Conservation (phyloP, 257 asterid species). For the Capsicum chinense region DNA sequence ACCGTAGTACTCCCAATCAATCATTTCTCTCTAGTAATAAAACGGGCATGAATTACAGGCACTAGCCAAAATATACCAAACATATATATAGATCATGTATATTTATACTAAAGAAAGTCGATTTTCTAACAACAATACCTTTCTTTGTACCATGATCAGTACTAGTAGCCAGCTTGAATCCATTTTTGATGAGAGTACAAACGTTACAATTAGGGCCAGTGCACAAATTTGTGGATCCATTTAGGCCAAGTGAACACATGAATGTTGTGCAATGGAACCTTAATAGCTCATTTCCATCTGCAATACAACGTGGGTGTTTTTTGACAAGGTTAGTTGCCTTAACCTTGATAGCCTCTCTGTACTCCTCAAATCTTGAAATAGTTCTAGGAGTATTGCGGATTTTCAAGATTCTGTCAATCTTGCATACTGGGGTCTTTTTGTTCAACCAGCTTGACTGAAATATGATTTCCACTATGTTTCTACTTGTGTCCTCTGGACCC, state of each 20-base stretch:
- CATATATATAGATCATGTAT: no score
- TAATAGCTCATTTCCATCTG: slow-evolving; percentile 90
- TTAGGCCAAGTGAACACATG: slow-evolving; percentile 79
- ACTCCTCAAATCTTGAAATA: slow-evolving; percentile 78
- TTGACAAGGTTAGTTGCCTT: slow-evolving; percentile 71
- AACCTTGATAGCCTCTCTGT: slow-evolving; percentile 71
- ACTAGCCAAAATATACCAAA: no score
- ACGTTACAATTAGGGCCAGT: slow-evolving; percentile 62
- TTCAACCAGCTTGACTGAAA: slow-evolving; percentile 93
- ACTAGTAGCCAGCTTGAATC: slow-evolving; percentile 51
- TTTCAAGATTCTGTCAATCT: slow-evolving; percentile 77
- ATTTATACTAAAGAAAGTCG: background rate
- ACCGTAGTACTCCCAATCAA: background rate
- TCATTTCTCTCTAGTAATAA: no score
- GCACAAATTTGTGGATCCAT: slow-evolving; percentile 83
- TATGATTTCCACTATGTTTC: slow-evolving; percentile 92
- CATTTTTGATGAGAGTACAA: slow-evolving; percentile 66
- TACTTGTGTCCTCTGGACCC: slow-evolving; percentile 90
- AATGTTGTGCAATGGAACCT: slow-evolving; percentile 84
- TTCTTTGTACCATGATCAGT: slow-evolving; percentile 28
- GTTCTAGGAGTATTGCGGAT: slow-evolving; percentile 78
- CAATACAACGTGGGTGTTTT: slow-evolving; percentile 88
- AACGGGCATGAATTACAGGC: no score
- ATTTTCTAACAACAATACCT: slow-evolving; percentile 38
- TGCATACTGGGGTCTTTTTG: slow-evolving; percentile 75